Evolutionary conservation across 805 yeast species (phyloP).

Genomic region (Candida ascalaphidarum): DNA sequence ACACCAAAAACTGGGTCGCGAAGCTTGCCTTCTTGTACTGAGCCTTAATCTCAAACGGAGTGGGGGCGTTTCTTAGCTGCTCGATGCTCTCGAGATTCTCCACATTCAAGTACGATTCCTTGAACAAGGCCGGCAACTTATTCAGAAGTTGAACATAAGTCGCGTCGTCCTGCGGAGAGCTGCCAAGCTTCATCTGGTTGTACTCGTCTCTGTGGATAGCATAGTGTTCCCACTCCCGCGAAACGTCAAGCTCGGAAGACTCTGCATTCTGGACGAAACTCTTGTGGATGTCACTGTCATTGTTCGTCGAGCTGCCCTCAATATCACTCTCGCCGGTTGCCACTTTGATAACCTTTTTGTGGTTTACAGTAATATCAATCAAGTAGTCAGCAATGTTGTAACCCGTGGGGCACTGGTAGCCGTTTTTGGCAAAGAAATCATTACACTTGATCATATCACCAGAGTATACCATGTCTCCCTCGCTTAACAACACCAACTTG

Average conservation of each 20-base stretch:
- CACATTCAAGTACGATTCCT: constrained; percentile 31
- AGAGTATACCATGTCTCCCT: constrained; percentile 80
- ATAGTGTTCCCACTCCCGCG: constrained; percentile 80
- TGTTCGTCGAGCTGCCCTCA: no score
- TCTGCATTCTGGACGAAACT: constrained; percentile 14
- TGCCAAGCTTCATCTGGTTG: constrained; percentile 16
- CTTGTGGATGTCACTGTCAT: constrained; percentile 24
- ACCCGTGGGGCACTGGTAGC: constrained; percentile 79
- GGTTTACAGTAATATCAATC: constrained; percentile 81
- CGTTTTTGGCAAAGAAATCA: constrained; percentile 66
- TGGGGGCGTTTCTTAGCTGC: constrained; percentile 14
- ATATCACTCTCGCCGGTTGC: constrained; percentile 2
- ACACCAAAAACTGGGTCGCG: constrained; percentile 56
- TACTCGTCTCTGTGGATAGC: constrained; percentile 76
- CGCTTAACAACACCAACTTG: constrained; percentile 68
- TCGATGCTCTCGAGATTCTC: constrained; percentile 33
- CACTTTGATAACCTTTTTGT: constrained; percentile 23
- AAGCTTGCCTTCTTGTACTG: constrained; percentile 46
- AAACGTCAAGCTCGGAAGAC: constrained; percentile 42
- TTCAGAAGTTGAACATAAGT: constrained; percentile 9
- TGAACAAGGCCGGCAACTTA: constrained; percentile 24
- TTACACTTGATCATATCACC: constrained; percentile 74
- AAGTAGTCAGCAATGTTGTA: constrained; percentile 91
- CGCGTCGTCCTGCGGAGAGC: constrained; percentile 10
- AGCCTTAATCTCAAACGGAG: constrained; percentile 15